phyloP scores from a whole-genome alignment of 441 rosid species.

The Syzygium syzygioides region DNA sequence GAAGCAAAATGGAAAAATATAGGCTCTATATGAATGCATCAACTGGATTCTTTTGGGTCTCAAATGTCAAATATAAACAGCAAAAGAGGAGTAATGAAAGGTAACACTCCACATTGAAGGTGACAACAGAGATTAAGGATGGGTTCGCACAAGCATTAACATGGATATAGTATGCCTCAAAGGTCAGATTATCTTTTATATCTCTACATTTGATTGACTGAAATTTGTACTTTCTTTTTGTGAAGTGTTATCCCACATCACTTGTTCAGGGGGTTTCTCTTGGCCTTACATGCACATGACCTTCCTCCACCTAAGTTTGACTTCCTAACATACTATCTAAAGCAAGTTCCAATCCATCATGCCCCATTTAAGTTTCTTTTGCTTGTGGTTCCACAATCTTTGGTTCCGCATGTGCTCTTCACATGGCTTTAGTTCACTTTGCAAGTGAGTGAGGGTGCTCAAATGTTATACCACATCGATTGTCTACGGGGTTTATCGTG shows the following conservation, averaged over 20 bases:
- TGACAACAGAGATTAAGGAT: not conserved
- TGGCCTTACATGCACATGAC: not conserved
- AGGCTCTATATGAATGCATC: not conserved
- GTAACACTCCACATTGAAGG: not conserved
- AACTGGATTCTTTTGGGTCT: not conserved
- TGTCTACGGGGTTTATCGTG: not conserved
- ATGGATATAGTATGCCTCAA: not conserved
- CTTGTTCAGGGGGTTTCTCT: not conserved
- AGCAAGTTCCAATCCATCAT: not conserved
- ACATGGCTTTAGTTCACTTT: not conserved
- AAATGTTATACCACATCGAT: not conserved
- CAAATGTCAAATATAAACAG: not conserved
- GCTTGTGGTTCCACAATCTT: not conserved
- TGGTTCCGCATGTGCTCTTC: not conserved
- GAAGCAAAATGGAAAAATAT: not conserved
- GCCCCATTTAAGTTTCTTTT: not conserved
- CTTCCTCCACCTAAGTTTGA: not conserved
- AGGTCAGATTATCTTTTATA: not conserved
- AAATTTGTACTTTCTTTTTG: not conserved
- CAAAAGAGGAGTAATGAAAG: not conserved
- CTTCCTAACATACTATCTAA: not conserved
- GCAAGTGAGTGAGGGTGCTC: not conserved
- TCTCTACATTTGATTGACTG: not conserved
- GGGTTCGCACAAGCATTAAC: not conserved
- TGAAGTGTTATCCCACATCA: not conserved